These are phyloP conservation scores for Aspergillus baeticus DNA, from an alignment of 495 filamentous ascomycete genomes.

Conservation along the genomic window DNA sequence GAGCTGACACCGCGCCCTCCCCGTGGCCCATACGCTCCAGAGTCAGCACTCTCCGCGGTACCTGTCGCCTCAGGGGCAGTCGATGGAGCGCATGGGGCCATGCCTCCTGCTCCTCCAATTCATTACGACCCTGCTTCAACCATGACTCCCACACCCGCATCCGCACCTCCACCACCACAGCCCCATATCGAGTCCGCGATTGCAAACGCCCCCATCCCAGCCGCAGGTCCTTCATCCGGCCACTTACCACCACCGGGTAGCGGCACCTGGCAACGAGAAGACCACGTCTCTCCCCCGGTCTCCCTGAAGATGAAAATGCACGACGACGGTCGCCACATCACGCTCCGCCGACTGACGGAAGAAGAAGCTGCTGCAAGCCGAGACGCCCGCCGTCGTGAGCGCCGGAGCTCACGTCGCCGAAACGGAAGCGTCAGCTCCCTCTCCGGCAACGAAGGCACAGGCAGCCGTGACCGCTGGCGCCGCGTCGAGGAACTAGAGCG, in stretches of 20 bases:
- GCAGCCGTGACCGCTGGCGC: slow-evolving; percentile 47
- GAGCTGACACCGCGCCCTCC: slow-evolving; percentile 37
- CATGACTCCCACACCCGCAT: slow-evolving; percentile 38
- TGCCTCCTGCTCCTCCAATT: slow-evolving; percentile 44
- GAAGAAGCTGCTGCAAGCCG: slow-evolving; percentile 71
- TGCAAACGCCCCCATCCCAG: slow-evolving; percentile 44
- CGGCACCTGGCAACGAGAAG: slow-evolving; percentile 34
- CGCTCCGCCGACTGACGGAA: slow-evolving; percentile 75
- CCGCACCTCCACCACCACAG: slow-evolving; percentile 25
- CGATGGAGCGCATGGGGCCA: slow-evolving; percentile 30
- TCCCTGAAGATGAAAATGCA: slow-evolving; percentile 80
- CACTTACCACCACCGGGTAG: slow-evolving; percentile 40
- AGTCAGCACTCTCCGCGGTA: slow-evolving; percentile 28
- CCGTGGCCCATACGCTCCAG: slow-evolving; percentile 31
- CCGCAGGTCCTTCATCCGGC: slow-evolving; percentile 31
- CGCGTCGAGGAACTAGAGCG: slow-evolving; percentile 52
- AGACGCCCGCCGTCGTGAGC: slow-evolving; percentile 50
- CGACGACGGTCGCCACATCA: slow-evolving; percentile 76
- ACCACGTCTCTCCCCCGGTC: slow-evolving; percentile 60
- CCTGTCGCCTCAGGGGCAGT: slow-evolving; percentile 38
- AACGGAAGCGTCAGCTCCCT: slow-evolving; percentile 45
- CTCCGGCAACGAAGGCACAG: slow-evolving; percentile 43
- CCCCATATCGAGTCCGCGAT: slow-evolving; percentile 39
- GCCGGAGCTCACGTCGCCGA: slow-evolving; percentile 40
- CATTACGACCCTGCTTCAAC: slow-evolving; percentile 55